A percentile compares a stretch with the other conserved stretches of the same genome.
Evolutionary conservation across 148 eudicot genomes (phyloP).

Genomic region (Vaccinium macrocarpon): DNA sequence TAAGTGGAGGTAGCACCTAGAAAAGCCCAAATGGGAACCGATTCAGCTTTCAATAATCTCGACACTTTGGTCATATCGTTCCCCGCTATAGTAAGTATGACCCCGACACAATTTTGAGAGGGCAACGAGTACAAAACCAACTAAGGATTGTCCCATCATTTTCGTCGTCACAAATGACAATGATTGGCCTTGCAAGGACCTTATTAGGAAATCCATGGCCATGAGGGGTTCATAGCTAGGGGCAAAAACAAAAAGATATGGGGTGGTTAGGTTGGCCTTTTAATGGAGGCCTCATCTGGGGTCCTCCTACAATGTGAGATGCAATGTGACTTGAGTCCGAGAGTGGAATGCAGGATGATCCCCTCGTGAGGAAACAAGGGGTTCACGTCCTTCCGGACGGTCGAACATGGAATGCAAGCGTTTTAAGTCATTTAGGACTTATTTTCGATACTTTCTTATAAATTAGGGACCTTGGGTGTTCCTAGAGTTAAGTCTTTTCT

Average conservation of each 20-base stretch:
- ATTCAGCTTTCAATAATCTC: neutral
- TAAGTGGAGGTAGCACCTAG: constrained; percentile 6
- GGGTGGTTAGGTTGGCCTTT: neutral
- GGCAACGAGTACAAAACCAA: neutral
- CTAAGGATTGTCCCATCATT: neutral
- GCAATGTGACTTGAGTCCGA: neutral
- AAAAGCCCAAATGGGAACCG: neutral
- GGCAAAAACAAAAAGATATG: neutral
- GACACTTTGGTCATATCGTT: neutral
- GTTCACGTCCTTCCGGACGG: no score
- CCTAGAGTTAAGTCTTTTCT: no score
- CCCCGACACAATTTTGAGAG: neutral
- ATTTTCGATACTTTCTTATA: no score
- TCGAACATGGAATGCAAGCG: no score
- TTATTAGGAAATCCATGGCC: neutral
- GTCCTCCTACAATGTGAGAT: neutral
- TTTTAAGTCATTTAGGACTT: no score
- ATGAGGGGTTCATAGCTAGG: neutral
- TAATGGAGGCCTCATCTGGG: neutral
- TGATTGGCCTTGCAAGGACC: neutral
- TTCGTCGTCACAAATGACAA: neutral
- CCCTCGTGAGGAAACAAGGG: no score
- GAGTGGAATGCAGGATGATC: neutral
- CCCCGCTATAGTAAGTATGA: neutral
- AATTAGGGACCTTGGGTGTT: no score